Evolutionary conservation across 306 rosid species (phyloP).

Genomic region (Rosa multiflora): DNA sequence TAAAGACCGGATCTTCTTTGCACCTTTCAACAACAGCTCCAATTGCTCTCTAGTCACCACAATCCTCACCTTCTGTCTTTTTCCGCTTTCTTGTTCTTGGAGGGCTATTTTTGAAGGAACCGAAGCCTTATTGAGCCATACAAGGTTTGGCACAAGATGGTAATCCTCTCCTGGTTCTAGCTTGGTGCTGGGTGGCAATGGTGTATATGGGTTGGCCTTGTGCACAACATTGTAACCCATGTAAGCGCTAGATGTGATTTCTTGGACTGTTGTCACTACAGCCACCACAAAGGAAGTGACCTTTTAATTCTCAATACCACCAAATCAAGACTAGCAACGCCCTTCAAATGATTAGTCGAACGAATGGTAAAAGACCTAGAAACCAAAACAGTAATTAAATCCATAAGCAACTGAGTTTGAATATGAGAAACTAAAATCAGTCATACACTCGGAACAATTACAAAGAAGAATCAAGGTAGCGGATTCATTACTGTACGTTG

Average conservation of each 20-base stretch:
- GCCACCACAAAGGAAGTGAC: too few relatives aligned
- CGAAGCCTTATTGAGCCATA: constrained; percentile 26
- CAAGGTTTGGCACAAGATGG: constrained; percentile 34
- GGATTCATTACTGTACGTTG: too few relatives aligned
- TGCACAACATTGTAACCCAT: constrained; percentile 18
- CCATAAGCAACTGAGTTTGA: too few relatives aligned
- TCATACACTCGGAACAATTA: too few relatives aligned
- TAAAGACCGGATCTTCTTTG: constrained; percentile 32
- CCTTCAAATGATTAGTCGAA: too few relatives aligned
- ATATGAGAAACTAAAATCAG: too few relatives aligned
- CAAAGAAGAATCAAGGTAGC: too few relatives aligned
- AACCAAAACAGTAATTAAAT: too few relatives aligned
- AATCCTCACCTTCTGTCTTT: constrained; percentile 48
- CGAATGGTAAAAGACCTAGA: too few relatives aligned
- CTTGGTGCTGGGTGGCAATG: constrained; percentile 26
- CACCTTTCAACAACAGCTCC: constrained; percentile 45
- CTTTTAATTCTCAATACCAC: too few relatives aligned
- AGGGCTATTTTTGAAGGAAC: constrained; percentile 22
- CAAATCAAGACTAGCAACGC: too few relatives aligned
- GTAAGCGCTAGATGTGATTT: constrained; percentile 27
- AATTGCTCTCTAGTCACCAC: constrained; percentile 53
- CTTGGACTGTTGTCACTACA: constrained; percentile 3
- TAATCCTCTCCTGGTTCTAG: constrained; percentile 40
- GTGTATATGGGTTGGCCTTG: constrained; percentile 3
- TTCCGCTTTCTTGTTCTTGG: constrained; percentile 27